Percentiles rank a stretch among this genome's conserved stretches.
Evolutionary conservation across 2,329 filamentous ascomycete genomes (phyloP).

Genomic region (Aschersonia sp.): DNA sequence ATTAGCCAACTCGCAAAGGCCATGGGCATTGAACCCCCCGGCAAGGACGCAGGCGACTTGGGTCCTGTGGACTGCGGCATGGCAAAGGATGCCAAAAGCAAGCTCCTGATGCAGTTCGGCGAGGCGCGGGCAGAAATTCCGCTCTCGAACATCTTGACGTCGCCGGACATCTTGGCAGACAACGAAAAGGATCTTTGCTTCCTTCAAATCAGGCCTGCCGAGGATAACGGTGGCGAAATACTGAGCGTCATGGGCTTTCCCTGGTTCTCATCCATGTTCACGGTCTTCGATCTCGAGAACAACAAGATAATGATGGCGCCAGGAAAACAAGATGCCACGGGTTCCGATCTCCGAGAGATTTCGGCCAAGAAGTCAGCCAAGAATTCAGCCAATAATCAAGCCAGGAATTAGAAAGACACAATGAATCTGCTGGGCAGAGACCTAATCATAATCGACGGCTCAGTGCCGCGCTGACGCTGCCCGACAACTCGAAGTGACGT

Average conservation of each 20-base stretch:
- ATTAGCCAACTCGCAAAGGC: neutral
- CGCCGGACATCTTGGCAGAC: neutral
- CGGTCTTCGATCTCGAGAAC: neutral
- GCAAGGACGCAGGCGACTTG: neutral
- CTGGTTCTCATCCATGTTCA: neutral
- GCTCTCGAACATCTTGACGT: neutral
- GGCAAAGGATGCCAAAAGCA: neutral
- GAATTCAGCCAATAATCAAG: no score
- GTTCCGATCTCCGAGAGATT: neutral
- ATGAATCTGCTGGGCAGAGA: no score
- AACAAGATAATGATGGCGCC: neutral
- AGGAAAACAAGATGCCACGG: neutral
- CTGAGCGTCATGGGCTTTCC: neutral
- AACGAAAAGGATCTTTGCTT: neutral
- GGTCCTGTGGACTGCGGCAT: neutral
- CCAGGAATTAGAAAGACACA: no score
- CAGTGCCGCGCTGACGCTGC: no score
- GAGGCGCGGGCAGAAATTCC: neutral
- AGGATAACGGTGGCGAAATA: neutral
- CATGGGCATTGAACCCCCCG: neutral
- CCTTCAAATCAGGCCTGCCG: neutral
- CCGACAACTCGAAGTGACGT: no score
- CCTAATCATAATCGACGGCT: no score
- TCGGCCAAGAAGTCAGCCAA: neutral
- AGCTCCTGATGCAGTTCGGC: neutral